These are phyloP conservation scores for Neonothopanus nambi DNA, from an alignment of 1,284 basidiomycete species.

Conservation along the genomic window DNA sequence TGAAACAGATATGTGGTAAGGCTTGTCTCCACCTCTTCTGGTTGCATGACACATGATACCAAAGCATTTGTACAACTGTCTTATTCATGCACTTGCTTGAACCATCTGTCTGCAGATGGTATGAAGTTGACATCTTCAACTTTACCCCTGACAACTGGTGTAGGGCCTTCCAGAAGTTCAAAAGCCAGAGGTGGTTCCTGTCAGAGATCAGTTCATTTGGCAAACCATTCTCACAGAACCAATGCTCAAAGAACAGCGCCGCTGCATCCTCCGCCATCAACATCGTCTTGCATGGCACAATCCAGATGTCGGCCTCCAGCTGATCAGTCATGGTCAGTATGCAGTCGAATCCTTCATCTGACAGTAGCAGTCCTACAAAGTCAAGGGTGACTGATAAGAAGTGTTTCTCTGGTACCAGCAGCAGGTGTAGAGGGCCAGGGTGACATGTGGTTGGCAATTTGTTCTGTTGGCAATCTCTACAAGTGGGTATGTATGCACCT, in stretches of 20 bases:
- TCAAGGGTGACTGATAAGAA: conserved; percentile 24
- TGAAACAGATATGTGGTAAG: not conserved
- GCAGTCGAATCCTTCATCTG: conserved; percentile 20
- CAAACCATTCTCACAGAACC: conserved; percentile 6
- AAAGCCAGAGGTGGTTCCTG: not conserved
- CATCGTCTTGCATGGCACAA: conserved; percentile 28
- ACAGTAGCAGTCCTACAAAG: conserved; percentile 26
- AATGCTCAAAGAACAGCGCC: conserved; percentile 20
- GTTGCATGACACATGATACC: not conserved
- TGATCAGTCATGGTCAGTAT: not conserved
- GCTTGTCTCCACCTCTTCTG: not conserved
- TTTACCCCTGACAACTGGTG: conserved; percentile 7
- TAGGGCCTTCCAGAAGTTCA: conserved; percentile 5
- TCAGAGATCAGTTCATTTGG: conserved; percentile 5
- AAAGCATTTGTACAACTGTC: not conserved
- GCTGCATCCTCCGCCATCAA: conserved; percentile 27
- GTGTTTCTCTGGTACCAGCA: conserved; percentile 22
- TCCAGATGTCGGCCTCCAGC: conserved; percentile 31
- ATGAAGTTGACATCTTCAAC: conserved; percentile 9
- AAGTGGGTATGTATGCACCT: conserved; percentile 21
- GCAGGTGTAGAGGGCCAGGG: conserved; percentile 24
- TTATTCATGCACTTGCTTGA: not conserved
- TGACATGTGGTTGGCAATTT: conserved; percentile 13
- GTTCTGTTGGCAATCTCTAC: conserved; percentile 26
- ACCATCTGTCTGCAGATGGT: conserved; percentile 16